A percentile compares a stretch with the other conserved stretches of the same genome.
Evolutionary conservation across 139 green algal species (phyloP).

Genomic region (Eudorina sp.): DNA sequence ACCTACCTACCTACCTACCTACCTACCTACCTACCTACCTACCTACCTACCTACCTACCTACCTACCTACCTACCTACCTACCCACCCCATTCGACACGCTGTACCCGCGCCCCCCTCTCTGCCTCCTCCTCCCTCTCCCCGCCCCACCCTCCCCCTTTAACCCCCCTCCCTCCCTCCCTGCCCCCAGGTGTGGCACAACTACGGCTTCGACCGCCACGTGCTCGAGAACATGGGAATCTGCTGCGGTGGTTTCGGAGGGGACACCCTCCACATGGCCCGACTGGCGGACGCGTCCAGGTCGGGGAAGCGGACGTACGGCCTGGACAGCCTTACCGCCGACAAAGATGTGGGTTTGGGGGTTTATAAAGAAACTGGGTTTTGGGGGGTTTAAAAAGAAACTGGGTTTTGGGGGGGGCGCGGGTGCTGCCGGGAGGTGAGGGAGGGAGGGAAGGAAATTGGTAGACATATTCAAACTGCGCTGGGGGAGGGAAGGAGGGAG

Average conservation of each 20-base stretch:
- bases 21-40: too few species aligned
- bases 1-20: too few species aligned
- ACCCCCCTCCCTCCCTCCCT: not conserved
- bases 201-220: conserved; percentile 98
- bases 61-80: too few species aligned
- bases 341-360: not conserved
- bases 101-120: not conserved
- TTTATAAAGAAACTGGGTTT: too few species aligned
- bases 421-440: not conserved
- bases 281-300: conserved; percentile 87
- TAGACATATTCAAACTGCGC: not conserved
- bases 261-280: conserved; percentile 99
- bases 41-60: too few species aligned
- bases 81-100: too few species aligned
- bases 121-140: not conserved
- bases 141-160: not conserved
- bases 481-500: not conserved
- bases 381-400: too few species aligned
- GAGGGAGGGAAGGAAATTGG: not conserved
- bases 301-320: conserved; percentile 75
- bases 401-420: too few species aligned
- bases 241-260: conserved; percentile 83
- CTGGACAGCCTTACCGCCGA: conserved; percentile 81
- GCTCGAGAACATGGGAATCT: conserved; percentile 80
- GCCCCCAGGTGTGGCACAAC: conserved; percentile 97